These are phyloP conservation scores for Colletotrichum brevisporum DNA, from an alignment of 2,329 filamentous ascomycete species.

Conservation along the genomic window DNA sequence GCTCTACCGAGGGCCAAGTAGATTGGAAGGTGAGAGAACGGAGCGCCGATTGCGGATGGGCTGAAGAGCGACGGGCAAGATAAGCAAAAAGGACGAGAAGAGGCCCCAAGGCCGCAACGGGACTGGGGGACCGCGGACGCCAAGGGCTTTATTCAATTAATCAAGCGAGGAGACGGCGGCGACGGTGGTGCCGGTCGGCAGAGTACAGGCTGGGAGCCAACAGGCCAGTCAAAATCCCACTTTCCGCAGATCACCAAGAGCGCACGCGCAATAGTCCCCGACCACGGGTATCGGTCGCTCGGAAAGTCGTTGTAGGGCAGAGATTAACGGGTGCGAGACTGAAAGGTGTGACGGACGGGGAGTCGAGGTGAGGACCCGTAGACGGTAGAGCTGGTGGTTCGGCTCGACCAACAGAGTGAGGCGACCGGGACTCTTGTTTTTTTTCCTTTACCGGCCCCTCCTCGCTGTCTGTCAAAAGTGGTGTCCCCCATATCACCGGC, in stretches of 20 bases:
- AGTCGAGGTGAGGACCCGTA: neutral
- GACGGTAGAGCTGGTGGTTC: constrained; percentile 9
- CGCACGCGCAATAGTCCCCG: constrained; percentile 9
- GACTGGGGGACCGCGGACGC: constrained; percentile 36
- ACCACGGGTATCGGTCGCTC: constrained; percentile 7
- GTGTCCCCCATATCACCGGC: constrained; percentile 12
- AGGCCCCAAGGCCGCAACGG: constrained; percentile 37
- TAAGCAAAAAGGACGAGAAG: constrained; percentile 36
- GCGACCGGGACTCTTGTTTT: constrained; percentile 1
- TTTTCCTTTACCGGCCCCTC: neutral
- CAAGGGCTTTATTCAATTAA: constrained; percentile 38
- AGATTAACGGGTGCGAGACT: too few relatives aligned
- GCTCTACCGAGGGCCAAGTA: constrained; percentile 34
- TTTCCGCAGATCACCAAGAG: constrained; percentile 24
- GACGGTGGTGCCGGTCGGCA: constrained; percentile 38
- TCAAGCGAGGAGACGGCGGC: constrained; percentile 35
- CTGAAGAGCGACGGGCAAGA: constrained; percentile 33
- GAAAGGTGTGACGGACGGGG: neutral
- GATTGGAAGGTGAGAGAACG: constrained; percentile 35
- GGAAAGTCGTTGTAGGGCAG: neutral
- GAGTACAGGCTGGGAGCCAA: constrained; percentile 34
- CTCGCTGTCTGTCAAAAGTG: too few relatives aligned
- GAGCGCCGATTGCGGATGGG: constrained; percentile 38
- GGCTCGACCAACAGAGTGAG: constrained; percentile 13
- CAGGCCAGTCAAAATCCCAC: constrained; percentile 32